A percentile compares a stretch with the other conserved stretches of the same genome.
Conservation (phyloP, 768 basidiomycete genomes). For the Leccinum incarnatum region DNA sequence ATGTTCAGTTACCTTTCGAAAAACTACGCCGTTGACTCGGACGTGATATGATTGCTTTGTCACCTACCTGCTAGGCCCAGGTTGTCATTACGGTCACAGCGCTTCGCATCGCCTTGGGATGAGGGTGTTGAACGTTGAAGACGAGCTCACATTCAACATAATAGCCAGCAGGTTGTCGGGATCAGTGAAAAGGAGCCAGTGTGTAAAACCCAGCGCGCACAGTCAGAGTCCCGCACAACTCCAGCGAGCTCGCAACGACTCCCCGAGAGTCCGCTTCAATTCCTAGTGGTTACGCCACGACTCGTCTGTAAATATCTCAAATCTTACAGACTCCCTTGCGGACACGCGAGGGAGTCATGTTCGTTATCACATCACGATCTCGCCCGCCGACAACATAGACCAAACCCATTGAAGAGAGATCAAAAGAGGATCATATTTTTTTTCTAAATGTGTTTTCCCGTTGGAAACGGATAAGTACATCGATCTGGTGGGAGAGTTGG, state of each 20-base stretch:
- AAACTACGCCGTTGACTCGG: background rate
- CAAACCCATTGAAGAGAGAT: background rate
- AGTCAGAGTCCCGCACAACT: no score
- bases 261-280: no score
- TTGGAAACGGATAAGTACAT: conserved; percentile 26
- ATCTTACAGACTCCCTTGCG: no score
- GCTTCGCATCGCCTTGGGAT: background rate
- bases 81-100: background rate
- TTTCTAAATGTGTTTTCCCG: conserved; percentile 2
- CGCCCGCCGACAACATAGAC: no score
- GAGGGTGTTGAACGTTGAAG: background rate
- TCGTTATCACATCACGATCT: no score
- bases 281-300: no score
- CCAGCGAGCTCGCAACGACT: no score
- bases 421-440: conserved; percentile 1
- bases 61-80: conserved; percentile 1
- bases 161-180: background rate
- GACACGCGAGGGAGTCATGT: no score
- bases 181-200: background rate
- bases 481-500: conserved; percentile 8
- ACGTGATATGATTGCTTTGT: background rate
- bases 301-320: no score
- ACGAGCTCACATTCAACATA: background rate
- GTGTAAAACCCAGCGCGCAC: background rate
- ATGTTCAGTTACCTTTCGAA: background rate